A percentile compares a stretch with the other conserved stretches of the same genome.
Conservation (phyloP, 495 filamentous ascomycete species). For the Umbilicaria muhlenbergii region DNA sequence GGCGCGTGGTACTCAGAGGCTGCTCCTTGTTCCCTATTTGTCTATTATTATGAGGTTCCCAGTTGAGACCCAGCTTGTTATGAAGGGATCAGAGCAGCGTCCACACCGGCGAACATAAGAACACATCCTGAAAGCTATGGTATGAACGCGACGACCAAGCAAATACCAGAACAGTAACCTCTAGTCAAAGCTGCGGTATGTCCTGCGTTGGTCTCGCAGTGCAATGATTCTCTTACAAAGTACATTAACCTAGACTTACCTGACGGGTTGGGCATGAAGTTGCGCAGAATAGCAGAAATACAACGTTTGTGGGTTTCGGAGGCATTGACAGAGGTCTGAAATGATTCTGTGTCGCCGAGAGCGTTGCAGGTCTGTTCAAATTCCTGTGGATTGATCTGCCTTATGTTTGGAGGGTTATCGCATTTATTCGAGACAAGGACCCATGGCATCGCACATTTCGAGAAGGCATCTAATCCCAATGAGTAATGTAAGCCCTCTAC, state of each 20-base stretch:
- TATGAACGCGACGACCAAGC: too few species aligned
- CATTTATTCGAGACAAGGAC: constrained; percentile 76
- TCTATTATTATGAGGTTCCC: too few species aligned
- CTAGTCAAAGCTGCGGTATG: too few species aligned
- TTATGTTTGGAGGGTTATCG: constrained; percentile 45
- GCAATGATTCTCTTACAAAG: too few species aligned
- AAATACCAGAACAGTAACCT: too few species aligned
- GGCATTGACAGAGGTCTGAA: constrained; percentile 52
- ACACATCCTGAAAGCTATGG: too few species aligned
- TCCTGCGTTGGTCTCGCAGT: too few species aligned
- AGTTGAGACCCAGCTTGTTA: too few species aligned
- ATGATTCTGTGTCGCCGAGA: constrained; percentile 47
- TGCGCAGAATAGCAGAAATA: constrained; percentile 57
- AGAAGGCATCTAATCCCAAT: constrained; percentile 43
- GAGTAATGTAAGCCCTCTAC: constrained; percentile 6
- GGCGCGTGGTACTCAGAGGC: neutral
- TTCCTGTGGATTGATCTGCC: constrained; percentile 41
- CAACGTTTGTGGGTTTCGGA: constrained; percentile 66
- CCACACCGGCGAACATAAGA: too few species aligned
- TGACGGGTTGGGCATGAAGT: constrained; percentile 44
- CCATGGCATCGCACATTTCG: constrained; percentile 50
- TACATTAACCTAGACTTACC: constrained; percentile 35
- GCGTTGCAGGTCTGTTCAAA: constrained; percentile 41
- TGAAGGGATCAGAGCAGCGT: too few species aligned
- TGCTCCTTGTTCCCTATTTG: too few species aligned